Base-by-base conservation (phyloP, 2,329 filamentous ascomycete species). In the Cladosporium phlei region DNA sequence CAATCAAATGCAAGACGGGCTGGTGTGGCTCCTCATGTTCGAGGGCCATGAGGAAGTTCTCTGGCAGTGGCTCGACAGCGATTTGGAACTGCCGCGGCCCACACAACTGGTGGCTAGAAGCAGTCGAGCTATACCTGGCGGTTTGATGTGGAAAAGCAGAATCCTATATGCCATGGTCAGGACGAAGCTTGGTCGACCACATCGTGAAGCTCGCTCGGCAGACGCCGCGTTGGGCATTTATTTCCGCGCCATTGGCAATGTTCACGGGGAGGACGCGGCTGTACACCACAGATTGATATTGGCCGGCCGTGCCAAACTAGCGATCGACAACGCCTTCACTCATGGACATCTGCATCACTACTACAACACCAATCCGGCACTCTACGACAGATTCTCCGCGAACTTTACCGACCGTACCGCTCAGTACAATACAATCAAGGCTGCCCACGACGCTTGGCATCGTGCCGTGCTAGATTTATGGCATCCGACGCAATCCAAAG, bases 21-120 rank as follows among this genome's bases (percentile, higher is more conserved):
- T 65, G 16, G 52, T 58, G 9, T 50, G 48, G 11, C 54, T 59
- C 30, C 32, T 63, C 6, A 37, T 64, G 4, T 45, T 46, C 12
- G 63, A 66, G 47, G 55, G 56, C 12, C 49, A 47, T 6, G 57
- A 62, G 25, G 40, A 58, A 8, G 51, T 52, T 16, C 39, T 65
- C 2, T 65, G 60, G 61, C 49, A 59, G 11, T 62, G 58, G 57
- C 28, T 65, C 2, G 43, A 56, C 3, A 30, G 55, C 10, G 59
- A 61, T 40, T 6, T 45, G 22, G 32, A 37, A 29, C 4, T 37
- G 17, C 32, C 42, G 12, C 39, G 25, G 14, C 21, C 39, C 20
- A n/a, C 11, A 2, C 5, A 21, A 14, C 20, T 28, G n/a, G 20
- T 21, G 6, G 14, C 19, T 10, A 49, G 33, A 14, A 28, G 5